Evolutionary conservation across 441 rosid genomes (phyloP).

Genomic region (Gossypium laxum): DNA sequence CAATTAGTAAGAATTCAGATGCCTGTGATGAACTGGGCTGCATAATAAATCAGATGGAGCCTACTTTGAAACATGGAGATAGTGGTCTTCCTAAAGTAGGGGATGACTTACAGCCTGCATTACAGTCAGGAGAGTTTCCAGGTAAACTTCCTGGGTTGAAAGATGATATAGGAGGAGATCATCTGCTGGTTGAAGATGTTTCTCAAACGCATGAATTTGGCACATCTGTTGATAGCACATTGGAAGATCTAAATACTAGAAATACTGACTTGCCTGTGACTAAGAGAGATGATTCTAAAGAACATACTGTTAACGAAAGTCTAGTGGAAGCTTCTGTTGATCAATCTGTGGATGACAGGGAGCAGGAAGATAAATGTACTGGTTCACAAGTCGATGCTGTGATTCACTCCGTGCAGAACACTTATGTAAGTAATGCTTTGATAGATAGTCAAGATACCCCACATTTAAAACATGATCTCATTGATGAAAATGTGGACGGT

Average conservation of each 20-base stretch:
- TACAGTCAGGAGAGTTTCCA: conserved; percentile 26
- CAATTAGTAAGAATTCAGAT: conserved; percentile 39
- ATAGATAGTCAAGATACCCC: conserved; percentile 28
- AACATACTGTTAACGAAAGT: conserved; percentile 19
- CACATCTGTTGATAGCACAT: conserved; percentile 28
- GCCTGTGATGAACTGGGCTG: conserved; percentile 72
- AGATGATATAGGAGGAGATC: conserved; percentile 32
- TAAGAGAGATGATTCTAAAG: conserved; percentile 20
- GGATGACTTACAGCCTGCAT: conserved; percentile 30
- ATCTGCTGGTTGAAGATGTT: conserved; percentile 31
- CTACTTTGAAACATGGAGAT: conserved; percentile 37
- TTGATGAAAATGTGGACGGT: conserved; percentile 19
- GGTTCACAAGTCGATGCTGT: conserved; percentile 31
- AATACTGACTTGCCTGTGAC: conserved; percentile 22
- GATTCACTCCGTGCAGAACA: conserved; percentile 18
- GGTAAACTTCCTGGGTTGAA: conserved; percentile 29
- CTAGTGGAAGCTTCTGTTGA: conserved; percentile 22
- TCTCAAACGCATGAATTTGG: conserved; percentile 27
- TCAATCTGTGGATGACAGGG: conserved; percentile 28
- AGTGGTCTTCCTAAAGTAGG: conserved; percentile 25
- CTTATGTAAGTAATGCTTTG: conserved; percentile 20
- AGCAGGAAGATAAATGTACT: conserved; percentile 24
- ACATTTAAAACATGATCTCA: conserved; percentile 23
- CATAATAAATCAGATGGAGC: conserved; percentile 65
- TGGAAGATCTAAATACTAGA: conserved; percentile 26